A percentile compares a stretch with the other conserved stretches of the same genome.
phyloP scores from a whole-genome alignment of 345 rosid species.

The Murraya koenigii region DNA sequence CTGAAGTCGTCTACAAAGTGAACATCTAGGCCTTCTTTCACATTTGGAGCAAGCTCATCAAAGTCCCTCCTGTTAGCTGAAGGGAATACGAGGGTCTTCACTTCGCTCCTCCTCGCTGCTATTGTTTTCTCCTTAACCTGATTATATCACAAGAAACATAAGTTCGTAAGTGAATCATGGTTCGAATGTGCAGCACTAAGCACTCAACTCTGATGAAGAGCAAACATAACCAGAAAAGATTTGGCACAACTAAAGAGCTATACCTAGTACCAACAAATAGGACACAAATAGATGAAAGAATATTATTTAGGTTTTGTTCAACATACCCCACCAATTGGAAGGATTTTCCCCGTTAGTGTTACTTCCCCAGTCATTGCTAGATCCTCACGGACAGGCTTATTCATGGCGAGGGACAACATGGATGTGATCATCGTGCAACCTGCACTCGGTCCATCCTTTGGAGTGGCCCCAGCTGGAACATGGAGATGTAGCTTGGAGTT shows the following conservation, averaged over 20 bases:
- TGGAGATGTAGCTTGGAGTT: conserved; percentile 92
- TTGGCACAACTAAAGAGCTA: neutral
- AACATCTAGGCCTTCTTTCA: conserved; percentile 89
- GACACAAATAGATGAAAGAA: neutral
- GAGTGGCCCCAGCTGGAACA: conserved; percentile 98
- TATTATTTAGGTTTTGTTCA: neutral
- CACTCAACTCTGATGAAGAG: too few relatives aligned
- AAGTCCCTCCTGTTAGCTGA: conserved; percentile 88
- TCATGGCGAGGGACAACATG: conserved; percentile 83
- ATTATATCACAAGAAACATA: neutral
- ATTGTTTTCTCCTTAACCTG: conserved; percentile 98
- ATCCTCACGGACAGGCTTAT: conserved; percentile 68
- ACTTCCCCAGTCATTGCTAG: conserved; percentile 99
- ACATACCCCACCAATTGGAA: conserved; percentile 99
- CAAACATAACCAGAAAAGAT: neutral
- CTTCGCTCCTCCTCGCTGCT: conserved; percentile 87
- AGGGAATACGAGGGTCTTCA: conserved; percentile 86
- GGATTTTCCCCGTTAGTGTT: conserved; percentile 82
- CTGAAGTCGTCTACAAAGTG: conserved; percentile 81
- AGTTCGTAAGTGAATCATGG: neutral
- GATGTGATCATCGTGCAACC: conserved; percentile 99
- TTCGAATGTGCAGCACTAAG: neutral
- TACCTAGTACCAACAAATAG: neutral
- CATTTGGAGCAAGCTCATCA: conserved; percentile 84
- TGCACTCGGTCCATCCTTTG: conserved; percentile 98